Percentiles rank a stretch among this genome's conserved stretches.
phyloP scores from a whole-genome alignment of 768 basidiomycete genomes.

The Postia placenta region DNA sequence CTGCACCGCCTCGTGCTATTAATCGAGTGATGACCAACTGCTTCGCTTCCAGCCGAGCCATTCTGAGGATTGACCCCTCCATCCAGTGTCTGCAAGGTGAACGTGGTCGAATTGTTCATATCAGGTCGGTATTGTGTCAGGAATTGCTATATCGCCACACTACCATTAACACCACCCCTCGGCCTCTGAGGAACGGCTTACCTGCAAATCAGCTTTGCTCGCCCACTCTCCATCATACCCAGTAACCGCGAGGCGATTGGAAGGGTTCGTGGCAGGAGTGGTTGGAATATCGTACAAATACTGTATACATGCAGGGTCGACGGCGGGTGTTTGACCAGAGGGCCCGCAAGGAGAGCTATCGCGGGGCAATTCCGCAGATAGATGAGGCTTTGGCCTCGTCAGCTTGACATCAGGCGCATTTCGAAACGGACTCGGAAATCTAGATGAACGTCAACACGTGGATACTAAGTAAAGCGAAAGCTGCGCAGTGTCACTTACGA shows the following conservation, averaged over 20 bases:
- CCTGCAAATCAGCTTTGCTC: constrained; percentile 14
- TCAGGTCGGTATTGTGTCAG: constrained; percentile 18
- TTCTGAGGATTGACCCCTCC: constrained; percentile 48
- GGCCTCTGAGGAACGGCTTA: constrained; percentile 8
- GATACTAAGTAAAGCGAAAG: constrained; percentile 4
- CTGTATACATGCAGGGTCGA: constrained; percentile 21
- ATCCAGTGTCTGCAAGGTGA: constrained; percentile 30
- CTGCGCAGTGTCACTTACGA: constrained; percentile 24
- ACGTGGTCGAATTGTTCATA: constrained; percentile 12
- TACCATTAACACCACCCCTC: constrained; percentile 27
- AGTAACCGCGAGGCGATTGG: constrained; percentile 16
- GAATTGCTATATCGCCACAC: constrained; percentile 33
- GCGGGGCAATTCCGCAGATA: background rate
- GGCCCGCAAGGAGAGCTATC: background rate
- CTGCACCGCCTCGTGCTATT: too few relatives aligned
- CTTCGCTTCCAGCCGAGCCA: constrained; percentile 49
- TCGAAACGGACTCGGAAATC: background rate
- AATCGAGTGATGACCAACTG: too few relatives aligned
- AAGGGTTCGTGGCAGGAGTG: constrained; percentile 8
- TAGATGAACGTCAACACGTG: background rate
- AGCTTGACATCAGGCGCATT: background rate
- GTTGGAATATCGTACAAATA: constrained; percentile 19
- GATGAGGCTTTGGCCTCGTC: constrained; percentile 2
- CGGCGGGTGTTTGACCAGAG: constrained; percentile 12
- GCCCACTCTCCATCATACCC: constrained; percentile 18